These are phyloP conservation scores for Neurospora sp. DNA, from an alignment of 2,329 filamentous ascomycete species.

Conservation along the genomic window DNA sequence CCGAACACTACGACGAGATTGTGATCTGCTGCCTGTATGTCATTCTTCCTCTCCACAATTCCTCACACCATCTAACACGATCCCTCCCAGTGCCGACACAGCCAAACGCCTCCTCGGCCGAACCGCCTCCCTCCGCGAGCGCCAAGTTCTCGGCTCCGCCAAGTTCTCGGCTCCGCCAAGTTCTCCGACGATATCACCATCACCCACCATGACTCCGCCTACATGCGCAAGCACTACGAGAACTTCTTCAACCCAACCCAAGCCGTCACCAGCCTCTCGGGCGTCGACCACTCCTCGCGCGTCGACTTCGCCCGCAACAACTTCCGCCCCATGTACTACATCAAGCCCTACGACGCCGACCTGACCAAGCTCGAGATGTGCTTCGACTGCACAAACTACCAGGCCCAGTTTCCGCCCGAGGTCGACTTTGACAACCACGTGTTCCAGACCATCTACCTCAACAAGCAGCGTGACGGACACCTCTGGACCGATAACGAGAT, in stretches of 20 bases:
- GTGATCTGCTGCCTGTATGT: constrained; percentile 47
- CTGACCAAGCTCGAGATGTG: constrained; percentile 55
- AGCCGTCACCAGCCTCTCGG: constrained; percentile 4
- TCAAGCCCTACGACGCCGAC: constrained; percentile 47
- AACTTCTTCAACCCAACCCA: constrained; percentile 38
- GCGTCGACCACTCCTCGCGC: constrained; percentile 6
- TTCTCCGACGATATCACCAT: constrained; percentile 63
- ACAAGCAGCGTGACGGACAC: constrained; percentile 41
- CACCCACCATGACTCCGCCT: constrained; percentile 54
- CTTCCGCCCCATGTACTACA: constrained; percentile 57
- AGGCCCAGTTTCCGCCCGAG: constrained; percentile 50
- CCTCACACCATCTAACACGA: background rate
- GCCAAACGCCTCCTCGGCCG: constrained; percentile 49
- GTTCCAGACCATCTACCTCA: constrained; percentile 60
- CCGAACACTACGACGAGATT: constrained; percentile 53
- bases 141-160: constrained; percentile 58
- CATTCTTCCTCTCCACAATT: background rate
- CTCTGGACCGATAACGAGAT: constrained; percentile 53
- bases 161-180: constrained; percentile 58
- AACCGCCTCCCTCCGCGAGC: constrained; percentile 50
- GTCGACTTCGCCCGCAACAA: constrained; percentile 13
- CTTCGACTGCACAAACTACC: constrained; percentile 69
- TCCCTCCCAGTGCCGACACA: constrained; percentile 40
- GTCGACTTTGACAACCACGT: constrained; percentile 35
- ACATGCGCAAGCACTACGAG: constrained; percentile 61